phyloP scores from a whole-genome alignment of 2,329 filamentous ascomycete genomes.

The Dothistroma septosporum region DNA sequence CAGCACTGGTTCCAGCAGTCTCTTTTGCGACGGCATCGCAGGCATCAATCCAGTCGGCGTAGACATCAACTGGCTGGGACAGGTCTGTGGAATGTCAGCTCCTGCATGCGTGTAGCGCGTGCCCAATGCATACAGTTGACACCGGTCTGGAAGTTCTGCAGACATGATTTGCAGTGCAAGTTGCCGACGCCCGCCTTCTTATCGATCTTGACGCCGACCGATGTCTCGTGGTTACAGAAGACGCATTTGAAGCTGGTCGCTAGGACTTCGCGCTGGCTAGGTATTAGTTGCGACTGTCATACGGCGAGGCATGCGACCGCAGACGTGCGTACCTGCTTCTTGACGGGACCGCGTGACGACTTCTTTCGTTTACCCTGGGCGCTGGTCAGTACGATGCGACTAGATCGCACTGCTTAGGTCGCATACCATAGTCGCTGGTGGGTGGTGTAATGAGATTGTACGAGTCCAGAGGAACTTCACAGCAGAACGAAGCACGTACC shows the following conservation, averaged over 20 bases:
- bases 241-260: slow-evolving; percentile 89
- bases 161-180: slow-evolving; percentile 86
- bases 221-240: slow-evolving; percentile 97
- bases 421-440: slow-evolving; percentile 11
- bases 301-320: neutral
- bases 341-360: slow-evolving; percentile 71
- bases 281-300: slow-evolving; percentile 5
- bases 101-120: neutral
- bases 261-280: slow-evolving; percentile 57
- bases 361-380: slow-evolving; percentile 82
- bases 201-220: slow-evolving; percentile 84
- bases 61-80: slow-evolving; percentile 88
- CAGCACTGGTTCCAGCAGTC: slow-evolving; percentile 32
- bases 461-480: neutral
- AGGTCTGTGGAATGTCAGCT: slow-evolving; percentile 58
- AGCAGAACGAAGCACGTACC: neutral
- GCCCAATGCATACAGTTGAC: slow-evolving; percentile 69
- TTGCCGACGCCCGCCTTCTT: slow-evolving; percentile 86
- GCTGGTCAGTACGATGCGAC: neutral
- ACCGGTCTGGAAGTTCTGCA: slow-evolving; percentile 85
- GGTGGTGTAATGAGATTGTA: neutral
- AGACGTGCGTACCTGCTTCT: slow-evolving; percentile 65
- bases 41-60: slow-evolving; percentile 98
- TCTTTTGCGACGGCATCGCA: slow-evolving; percentile 68
- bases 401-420: no score